Evolutionary conservation across 345 rosid species (phyloP).

Genomic region (Linum usitatissimum): DNA sequence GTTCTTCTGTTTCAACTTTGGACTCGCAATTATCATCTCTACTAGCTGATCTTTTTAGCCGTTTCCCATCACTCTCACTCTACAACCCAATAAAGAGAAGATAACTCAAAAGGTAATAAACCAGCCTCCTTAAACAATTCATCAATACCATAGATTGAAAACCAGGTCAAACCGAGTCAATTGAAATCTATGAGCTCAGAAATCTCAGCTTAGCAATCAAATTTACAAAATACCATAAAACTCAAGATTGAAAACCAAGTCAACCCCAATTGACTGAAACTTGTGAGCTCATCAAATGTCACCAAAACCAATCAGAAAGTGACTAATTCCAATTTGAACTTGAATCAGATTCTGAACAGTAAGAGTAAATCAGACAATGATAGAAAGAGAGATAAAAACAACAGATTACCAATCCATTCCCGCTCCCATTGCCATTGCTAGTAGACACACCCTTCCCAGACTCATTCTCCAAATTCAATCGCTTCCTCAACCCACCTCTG

Average conservation of each 20-base stretch:
- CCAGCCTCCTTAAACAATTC: not conserved
- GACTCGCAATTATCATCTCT: slow-evolving; percentile 34
- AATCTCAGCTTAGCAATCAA: not conserved
- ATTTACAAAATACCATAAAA: not conserved
- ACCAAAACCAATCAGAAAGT: not conserved
- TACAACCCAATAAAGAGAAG: slow-evolving; percentile 11
- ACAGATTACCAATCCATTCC: slow-evolving; percentile 25
- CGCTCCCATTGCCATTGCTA: slow-evolving; percentile 34
- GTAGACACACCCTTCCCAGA: slow-evolving; percentile 34
- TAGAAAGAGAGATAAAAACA: not conserved
- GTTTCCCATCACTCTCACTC: slow-evolving; percentile 49
- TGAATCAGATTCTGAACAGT: too few species aligned
- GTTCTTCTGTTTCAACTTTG: slow-evolving; percentile 35
- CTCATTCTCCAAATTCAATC: slow-evolving; percentile 42
- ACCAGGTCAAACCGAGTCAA: not conserved
- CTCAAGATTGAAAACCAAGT: not conserved
- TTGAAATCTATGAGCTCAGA: not conserved
- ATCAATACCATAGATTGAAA: slow-evolving; percentile 7
- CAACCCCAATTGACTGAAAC: slow-evolving; percentile 2
- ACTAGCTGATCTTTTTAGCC: slow-evolving; percentile 40
- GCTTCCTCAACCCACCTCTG: slow-evolving; percentile 39
- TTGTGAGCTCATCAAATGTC: not conserved
- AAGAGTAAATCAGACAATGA: not conserved
- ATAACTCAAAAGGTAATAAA: too few species aligned
- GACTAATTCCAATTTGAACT: not conserved